These are phyloP conservation scores for Euphorbia lathyris DNA, from an alignment of 345 rosid species.

Conservation along the genomic window DNA sequence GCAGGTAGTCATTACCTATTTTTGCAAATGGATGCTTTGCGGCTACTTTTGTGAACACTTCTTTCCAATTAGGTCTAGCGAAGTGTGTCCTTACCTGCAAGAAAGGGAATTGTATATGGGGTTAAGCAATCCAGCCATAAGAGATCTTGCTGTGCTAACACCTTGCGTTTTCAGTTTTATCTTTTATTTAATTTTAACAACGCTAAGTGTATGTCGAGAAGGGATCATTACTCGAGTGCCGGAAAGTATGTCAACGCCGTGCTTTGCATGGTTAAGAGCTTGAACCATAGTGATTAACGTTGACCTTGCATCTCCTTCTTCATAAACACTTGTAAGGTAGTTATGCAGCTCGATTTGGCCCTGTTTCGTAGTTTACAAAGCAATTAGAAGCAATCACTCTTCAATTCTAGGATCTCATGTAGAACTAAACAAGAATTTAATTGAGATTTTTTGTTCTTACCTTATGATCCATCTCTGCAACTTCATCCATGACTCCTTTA, in stretches of 20 bases:
- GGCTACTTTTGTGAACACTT: constrained; percentile 74
- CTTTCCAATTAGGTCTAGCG: constrained; percentile 95
- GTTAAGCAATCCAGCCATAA: neutral
- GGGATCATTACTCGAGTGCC: constrained; percentile 77
- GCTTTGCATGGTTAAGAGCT: constrained; percentile 93
- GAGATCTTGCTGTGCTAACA: neutral
- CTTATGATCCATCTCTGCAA: constrained; percentile 82
- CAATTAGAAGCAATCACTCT: constrained; percentile 4
- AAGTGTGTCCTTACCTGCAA: constrained; percentile 91
- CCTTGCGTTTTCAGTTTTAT: neutral
- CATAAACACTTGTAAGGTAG: constrained; percentile 94
- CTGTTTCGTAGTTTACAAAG: constrained; percentile 34
- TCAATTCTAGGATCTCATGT: neutral
- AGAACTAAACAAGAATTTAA: neutral
- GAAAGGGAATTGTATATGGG: neutral
- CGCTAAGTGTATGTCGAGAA: neutral
- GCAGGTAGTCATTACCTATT: constrained; percentile 24
- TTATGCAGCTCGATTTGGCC: constrained; percentile 95
- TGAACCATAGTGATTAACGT: constrained; percentile 95
- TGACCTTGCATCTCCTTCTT: constrained; percentile 98
- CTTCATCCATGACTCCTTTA: constrained; percentile 92
- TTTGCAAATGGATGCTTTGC: constrained; percentile 79
- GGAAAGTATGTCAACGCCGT: constrained; percentile 90
- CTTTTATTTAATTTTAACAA: neutral
- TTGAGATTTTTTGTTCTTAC: constrained; percentile 35